Percentiles rank a stretch among this genome's conserved stretches.
These are phyloP conservation scores for Pleurostoma richardsiae DNA, from an alignment of 2,329 filamentous ascomycete species.

Conservation along the genomic window DNA sequence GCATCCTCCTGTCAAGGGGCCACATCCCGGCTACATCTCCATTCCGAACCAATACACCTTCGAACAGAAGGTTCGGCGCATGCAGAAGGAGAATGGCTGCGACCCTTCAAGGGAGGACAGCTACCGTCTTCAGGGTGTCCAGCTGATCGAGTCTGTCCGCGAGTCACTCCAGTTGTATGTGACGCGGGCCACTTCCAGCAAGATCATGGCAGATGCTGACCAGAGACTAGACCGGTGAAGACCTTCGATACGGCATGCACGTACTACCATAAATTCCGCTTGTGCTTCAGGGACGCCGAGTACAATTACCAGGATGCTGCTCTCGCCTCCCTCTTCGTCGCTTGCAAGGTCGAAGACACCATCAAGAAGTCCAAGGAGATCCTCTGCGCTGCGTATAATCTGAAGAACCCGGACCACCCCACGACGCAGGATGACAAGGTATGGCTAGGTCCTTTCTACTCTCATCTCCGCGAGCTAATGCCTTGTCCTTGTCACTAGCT, in stretches of 20 bases:
- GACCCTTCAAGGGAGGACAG: constrained; percentile 75
- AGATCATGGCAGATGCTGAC: constrained; percentile 3
- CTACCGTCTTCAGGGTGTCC: constrained; percentile 77
- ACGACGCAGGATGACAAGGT: constrained; percentile 79
- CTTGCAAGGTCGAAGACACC: constrained; percentile 97
- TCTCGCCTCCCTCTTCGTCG: constrained; percentile 81
- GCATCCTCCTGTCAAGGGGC: constrained; percentile 22
- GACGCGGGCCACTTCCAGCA: neutral
- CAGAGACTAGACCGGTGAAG: constrained; percentile 63
- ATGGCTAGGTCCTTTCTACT: constrained; percentile 15
- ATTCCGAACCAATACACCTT: constrained; percentile 68
- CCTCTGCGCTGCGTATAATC: constrained; percentile 81
- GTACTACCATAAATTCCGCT: constrained; percentile 90
- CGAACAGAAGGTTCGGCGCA: constrained; percentile 72
- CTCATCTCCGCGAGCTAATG: neutral
- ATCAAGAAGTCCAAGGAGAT: constrained; percentile 96
- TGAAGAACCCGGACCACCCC: constrained; percentile 65
- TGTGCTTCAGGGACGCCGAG: constrained; percentile 78
- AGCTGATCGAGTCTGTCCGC: constrained; percentile 83
- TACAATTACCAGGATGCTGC: constrained; percentile 86
- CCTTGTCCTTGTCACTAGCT: constrained; percentile 40
- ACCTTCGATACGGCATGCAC: constrained; percentile 89
- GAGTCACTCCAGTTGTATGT: constrained; percentile 72
- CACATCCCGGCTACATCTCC: constrained; percentile 42
- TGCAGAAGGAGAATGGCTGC: constrained; percentile 63